Conservation (phyloP, 2,329 filamentous ascomycete genomes). For the Monilinia aucupariae region DNA sequence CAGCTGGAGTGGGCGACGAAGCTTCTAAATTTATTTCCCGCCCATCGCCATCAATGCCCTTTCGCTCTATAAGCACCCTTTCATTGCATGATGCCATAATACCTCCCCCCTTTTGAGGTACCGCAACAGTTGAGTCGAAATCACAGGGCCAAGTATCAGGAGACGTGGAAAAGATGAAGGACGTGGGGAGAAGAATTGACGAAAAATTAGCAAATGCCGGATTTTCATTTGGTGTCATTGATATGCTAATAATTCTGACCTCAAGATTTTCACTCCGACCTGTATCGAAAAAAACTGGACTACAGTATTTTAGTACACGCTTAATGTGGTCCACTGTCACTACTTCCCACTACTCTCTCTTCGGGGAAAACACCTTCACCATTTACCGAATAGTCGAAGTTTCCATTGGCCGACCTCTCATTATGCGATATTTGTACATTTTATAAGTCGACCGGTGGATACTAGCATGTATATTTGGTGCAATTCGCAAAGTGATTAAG, state of each 20-base stretch:
- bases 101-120: background rate
- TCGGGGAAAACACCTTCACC: background rate
- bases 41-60: background rate
- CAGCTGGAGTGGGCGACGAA: background rate
- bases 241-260: background rate
- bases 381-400: background rate
- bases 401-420: background rate
- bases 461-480: background rate
- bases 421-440: background rate
- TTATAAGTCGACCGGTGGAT: background rate
- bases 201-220: background rate
- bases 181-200: background rate
- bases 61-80: background rate
- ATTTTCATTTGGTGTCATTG: background rate
- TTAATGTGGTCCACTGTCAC: background rate
- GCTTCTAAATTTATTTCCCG: slow-evolving; percentile 18
- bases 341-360: background rate
- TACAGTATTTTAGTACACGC: background rate
- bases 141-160: background rate
- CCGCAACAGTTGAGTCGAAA: background rate
- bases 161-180: background rate
- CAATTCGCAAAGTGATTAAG: background rate
- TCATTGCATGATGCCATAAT: background rate
- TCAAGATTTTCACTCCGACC: background rate
- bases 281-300: background rate